Percentiles rank a stretch among this genome's conserved stretches.
Evolutionary conservation across 2,329 filamentous ascomycete species (phyloP).

Genomic region (Neodidymelliopsis sp.): DNA sequence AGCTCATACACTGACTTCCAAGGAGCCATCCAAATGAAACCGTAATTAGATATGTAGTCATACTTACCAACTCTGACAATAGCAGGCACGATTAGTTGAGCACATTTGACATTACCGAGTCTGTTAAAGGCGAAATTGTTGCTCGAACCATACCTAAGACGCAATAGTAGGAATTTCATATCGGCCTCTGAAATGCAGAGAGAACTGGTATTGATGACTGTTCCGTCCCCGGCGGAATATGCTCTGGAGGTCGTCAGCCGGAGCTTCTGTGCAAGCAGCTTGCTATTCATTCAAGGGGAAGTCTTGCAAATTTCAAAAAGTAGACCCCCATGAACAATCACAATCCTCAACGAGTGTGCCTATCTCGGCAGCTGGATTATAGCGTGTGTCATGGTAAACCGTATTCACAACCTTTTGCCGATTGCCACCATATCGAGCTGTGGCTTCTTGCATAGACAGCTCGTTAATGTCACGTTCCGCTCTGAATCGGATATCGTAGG

Average conservation of each 20-base stretch:
- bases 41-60: conserved; percentile 47
- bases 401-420: conserved; percentile 56
- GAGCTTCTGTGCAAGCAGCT: not conserved
- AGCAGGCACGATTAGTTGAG: conserved; percentile 45
- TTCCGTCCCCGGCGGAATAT: conserved; percentile 56
- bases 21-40: conserved; percentile 42
- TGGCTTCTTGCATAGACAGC: conserved; percentile 63
- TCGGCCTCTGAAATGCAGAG: conserved; percentile 56
- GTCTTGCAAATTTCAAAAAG: conserved; percentile 56
- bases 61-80: conserved; percentile 56
- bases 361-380: conserved; percentile 57
- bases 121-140: conserved; percentile 35
- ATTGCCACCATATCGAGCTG: conserved; percentile 59
- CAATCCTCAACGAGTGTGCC: conserved; percentile 55
- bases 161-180: conserved; percentile 44
- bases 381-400: conserved; percentile 58
- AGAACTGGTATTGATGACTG: conserved; percentile 56
- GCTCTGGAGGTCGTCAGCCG: not conserved
- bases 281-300: too few species aligned
- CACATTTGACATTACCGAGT: conserved; percentile 40
- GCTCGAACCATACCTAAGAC: conserved; percentile 36
- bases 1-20: conserved; percentile 45
- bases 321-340: conserved; percentile 61
- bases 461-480: conserved; percentile 65
- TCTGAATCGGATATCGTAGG: conserved; percentile 64